Base-by-base conservation (phyloP, 2,329 filamentous ascomycete species). In the Canariomyces notabilis region DNA sequence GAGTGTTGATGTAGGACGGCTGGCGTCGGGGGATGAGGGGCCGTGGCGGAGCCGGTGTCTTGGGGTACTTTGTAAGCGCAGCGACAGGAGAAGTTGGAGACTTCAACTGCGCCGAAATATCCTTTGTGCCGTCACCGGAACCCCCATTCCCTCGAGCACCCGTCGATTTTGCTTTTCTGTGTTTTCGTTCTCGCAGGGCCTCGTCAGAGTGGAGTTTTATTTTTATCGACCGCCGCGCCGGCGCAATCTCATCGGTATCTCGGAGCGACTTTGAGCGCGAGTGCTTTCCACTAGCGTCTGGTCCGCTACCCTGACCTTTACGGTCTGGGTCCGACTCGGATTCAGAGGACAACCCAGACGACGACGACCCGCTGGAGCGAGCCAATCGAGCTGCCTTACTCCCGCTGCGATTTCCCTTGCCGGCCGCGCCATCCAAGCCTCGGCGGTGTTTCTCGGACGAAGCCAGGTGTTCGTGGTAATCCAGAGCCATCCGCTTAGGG, bases 201-300 rank as follows among this genome's bases (percentile, higher is more conserved):
- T 89, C 87, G 57, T 95, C 87, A 52, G 83, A 87, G 64, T 91
- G 83, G 12, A 95, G 74, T 67, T 93, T 95, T 59, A 97, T 95
- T 32, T 89, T 81, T 54, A 95, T 95, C 2, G 89, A 95, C 46
- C 89, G 79, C 59, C 87, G 80, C 6, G 79, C 72, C 4, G 85
- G 83, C 14, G 77, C 74, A 51, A 77, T 77, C 54, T 89, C 85
- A 53, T 89, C 84, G 22, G 72, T 62, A 20, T 73, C 69, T 38
- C 73, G 71, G 18, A 74, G 59, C 2, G 83, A 83, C 61, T 80
- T 84, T 19, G 85, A 83, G 43, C 84, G 77, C 37, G 74, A 73
- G 60, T 87, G 79, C 37, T 46, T 49, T 40, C 44, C 49, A 21
- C 45, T 52, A 15, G 39, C 16, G 22, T 19, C 31, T 37, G 51